These are phyloP conservation scores for Suhomyces wounanorum DNA, from an alignment of 1,139 yeast species.

Conservation along the genomic window DNA sequence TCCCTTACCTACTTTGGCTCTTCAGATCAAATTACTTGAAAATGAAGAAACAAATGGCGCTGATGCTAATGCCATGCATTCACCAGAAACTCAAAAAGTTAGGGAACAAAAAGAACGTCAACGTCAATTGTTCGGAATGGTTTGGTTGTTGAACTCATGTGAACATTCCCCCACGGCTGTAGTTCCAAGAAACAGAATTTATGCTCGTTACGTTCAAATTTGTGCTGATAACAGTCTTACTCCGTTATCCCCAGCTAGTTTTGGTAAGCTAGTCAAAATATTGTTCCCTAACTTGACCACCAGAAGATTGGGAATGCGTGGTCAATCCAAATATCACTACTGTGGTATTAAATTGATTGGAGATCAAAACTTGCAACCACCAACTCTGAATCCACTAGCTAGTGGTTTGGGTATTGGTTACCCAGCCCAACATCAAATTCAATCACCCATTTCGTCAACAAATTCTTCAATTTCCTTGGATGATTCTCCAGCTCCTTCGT, in stretches of 20 bases:
- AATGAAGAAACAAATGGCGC: constrained; percentile 23
- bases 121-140: constrained; percentile 78
- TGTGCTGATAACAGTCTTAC: constrained; percentile 68
- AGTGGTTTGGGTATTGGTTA: constrained; percentile 12
- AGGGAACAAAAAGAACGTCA: constrained; percentile 53
- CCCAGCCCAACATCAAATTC: constrained; percentile 15
- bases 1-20: constrained; percentile 55
- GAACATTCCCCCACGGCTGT: constrained; percentile 66
- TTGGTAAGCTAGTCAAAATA: constrained; percentile 79
- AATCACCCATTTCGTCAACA: constrained; percentile 29
- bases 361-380: constrained; percentile 33
- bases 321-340: constrained; percentile 88
- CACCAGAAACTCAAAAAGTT: constrained; percentile 11
- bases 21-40: constrained; percentile 50
- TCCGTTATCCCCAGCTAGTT: constrained; percentile 84
- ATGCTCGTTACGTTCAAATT: constrained; percentile 73
- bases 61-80: neutral
- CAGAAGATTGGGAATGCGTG: constrained; percentile 83
- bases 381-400: constrained; percentile 14
- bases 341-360: constrained; percentile 76
- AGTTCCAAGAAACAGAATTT: constrained; percentile 80
- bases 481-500: constrained; percentile 18
- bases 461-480: constrained; percentile 19
- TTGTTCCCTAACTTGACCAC: constrained; percentile 77
- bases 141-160: constrained; percentile 75